Conservation (phyloP, 257 asterid genomes). For the Lithospermum erythrorhizon region DNA sequence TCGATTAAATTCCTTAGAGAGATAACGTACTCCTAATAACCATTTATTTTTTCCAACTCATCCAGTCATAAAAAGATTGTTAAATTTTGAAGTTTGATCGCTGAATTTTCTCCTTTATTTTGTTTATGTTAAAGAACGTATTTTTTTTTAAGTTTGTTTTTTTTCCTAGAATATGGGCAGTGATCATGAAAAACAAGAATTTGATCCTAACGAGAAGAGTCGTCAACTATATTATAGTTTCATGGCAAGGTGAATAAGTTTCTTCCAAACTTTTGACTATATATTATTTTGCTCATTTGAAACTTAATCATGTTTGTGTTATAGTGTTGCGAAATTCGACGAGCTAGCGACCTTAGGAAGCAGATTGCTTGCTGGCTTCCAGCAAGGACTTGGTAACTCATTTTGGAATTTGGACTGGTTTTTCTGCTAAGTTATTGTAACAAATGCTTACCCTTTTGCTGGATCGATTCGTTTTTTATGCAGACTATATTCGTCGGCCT, state of each 20-base stretch:
- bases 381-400: slow-evolving; percentile 58
- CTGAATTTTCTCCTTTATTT: no score
- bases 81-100: no score
- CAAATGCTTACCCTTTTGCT: not conserved
- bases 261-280: not conserved
- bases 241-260: not conserved
- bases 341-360: slow-evolving; percentile 47
- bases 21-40: no score
- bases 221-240: no score
- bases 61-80: no score
- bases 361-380: slow-evolving; percentile 49
- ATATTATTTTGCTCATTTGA: not conserved
- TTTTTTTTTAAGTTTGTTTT: no score
- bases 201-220: not conserved
- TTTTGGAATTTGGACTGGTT: not conserved
- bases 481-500: slow-evolving; percentile 45
- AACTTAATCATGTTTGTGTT: not conserved
- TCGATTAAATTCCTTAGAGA: no score
- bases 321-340: slow-evolving; percentile 50
- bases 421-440: slow-evolving; percentile 2
- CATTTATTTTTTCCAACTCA: no score
- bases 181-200: not conserved
- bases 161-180: no score
- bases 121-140: no score
- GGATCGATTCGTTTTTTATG: not conserved